A percentile compares a stretch with the other conserved stretches of the same genome.
These are phyloP conservation scores for Nicotiana paniculata DNA, from an alignment of 257 asterid species.

Conservation along the genomic window DNA sequence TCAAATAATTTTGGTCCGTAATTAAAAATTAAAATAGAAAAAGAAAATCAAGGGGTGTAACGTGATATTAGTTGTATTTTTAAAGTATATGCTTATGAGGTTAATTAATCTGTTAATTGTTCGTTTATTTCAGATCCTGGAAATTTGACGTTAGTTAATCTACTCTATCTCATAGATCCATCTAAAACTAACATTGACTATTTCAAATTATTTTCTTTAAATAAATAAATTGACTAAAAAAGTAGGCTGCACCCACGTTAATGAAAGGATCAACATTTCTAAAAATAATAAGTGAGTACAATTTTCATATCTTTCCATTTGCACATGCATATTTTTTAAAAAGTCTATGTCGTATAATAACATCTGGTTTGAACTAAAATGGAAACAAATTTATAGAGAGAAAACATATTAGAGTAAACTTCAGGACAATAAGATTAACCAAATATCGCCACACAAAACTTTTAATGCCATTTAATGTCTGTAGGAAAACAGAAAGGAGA, in stretches of 20 bases:
- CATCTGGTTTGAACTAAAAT: neutral
- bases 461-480: neutral
- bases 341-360: neutral
- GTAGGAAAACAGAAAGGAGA: neutral
- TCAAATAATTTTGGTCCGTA: neutral
- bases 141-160: neutral
- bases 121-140: neutral
- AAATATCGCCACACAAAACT: neutral
- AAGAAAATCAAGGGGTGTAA: neutral
- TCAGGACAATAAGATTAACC: neutral
- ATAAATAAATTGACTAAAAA: neutral
- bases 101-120: neutral
- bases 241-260: too few relatives aligned
- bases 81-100: neutral
- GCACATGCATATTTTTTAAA: neutral
- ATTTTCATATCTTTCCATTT: neutral
- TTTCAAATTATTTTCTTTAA: neutral
- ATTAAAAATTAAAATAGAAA: neutral
- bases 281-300: neutral
- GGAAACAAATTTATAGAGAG: neutral
- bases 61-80: neutral
- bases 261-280: neutral
- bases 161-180: neutral
- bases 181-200: neutral
- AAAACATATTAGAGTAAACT: neutral